Percentiles rank a stretch among this genome's conserved stretches.
These are phyloP conservation scores for Boechera divaricarpa DNA, from an alignment of 345 rosid species.

Conservation along the genomic window DNA sequence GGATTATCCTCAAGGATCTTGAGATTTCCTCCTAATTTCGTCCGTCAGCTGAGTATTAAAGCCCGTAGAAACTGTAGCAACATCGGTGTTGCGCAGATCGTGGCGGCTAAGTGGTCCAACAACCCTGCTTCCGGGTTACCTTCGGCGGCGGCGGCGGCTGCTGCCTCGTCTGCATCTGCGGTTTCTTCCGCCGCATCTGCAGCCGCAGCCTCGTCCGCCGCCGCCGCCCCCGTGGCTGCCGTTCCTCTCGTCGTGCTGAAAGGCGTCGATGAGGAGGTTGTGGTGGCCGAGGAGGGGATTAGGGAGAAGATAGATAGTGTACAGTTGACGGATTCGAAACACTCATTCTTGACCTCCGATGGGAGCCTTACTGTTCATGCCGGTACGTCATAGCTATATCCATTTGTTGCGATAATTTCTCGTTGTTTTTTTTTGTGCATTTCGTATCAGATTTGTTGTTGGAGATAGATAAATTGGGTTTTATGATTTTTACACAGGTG, in stretches of 20 bases:
- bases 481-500: conserved; percentile 55
- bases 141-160: conserved; percentile 66
- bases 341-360: conserved; percentile 80
- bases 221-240: conserved; percentile 52
- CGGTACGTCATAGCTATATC: conserved; percentile 52
- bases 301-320: conserved; percentile 54
- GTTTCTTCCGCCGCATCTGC: conserved; percentile 48
- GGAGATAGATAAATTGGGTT: conserved; percentile 1
- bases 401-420: background rate
- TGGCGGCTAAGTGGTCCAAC: conserved; percentile 97
- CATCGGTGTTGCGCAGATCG: conserved; percentile 98
- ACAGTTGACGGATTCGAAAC: conserved; percentile 51
- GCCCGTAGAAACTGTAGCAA: conserved; percentile 98
- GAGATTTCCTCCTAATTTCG: conserved; percentile 94
- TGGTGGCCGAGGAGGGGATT: conserved; percentile 55
- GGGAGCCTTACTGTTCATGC: conserved; percentile 95
- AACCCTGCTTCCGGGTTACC: conserved; percentile 51
- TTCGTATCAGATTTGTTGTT: conserved; percentile 5
- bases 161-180: conserved; percentile 49
- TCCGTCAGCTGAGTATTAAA: conserved; percentile 94
- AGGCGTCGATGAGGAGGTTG: conserved; percentile 50
- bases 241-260: conserved; percentile 50
- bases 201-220: conserved; percentile 42
- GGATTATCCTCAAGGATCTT: conserved; percentile 74
- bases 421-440: background rate